A percentile compares a stretch with the other conserved stretches of the same genome.
Evolutionary conservation across 371 early-diverging fungal genomes (phyloP).

Genomic region (Funneliformis caledonium): DNA sequence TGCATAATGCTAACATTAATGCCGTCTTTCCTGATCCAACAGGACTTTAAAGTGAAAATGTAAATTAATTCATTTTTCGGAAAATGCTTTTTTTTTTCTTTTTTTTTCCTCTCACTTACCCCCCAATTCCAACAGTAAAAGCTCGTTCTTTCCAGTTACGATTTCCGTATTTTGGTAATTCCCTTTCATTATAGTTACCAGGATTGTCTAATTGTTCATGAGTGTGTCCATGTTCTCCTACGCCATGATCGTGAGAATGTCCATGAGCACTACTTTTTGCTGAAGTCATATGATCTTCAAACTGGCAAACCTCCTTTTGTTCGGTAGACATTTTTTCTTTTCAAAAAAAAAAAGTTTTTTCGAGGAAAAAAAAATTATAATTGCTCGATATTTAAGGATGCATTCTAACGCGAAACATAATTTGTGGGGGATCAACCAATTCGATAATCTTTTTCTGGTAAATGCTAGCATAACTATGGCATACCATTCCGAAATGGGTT

Average conservation of each 20-base stretch:
- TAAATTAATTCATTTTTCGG: not conserved
- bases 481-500: too few species aligned
- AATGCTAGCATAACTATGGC: too few species aligned
- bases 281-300: slow-evolving; percentile 38
- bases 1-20: slow-evolving; percentile 89
- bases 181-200: slow-evolving; percentile 81
- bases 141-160: slow-evolving; percentile 91
- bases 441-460: too few species aligned
- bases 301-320: slow-evolving; percentile 39
- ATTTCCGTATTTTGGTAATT: slow-evolving; percentile 67
- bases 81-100: not conserved
- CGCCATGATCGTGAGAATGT: slow-evolving; percentile 54
- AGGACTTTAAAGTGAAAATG: slow-evolving; percentile 57
- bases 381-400: not conserved
- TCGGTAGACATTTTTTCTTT: slow-evolving; percentile 4
- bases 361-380: not conserved
- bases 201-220: slow-evolving; percentile 91
- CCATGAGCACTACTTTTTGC: slow-evolving; percentile 45
- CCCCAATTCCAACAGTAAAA: slow-evolving; percentile 95
- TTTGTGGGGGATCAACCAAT: too few species aligned
- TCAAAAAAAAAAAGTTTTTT: not conserved
- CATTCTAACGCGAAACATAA: not conserved
- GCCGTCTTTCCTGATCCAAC: slow-evolving; percentile 97
- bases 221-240: slow-evolving; percentile 84
- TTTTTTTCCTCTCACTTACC: slow-evolving; percentile 55